Evolutionary conservation across 2,329 filamentous ascomycete species (phyloP).

Genomic region (Calonectria crousiana): DNA sequence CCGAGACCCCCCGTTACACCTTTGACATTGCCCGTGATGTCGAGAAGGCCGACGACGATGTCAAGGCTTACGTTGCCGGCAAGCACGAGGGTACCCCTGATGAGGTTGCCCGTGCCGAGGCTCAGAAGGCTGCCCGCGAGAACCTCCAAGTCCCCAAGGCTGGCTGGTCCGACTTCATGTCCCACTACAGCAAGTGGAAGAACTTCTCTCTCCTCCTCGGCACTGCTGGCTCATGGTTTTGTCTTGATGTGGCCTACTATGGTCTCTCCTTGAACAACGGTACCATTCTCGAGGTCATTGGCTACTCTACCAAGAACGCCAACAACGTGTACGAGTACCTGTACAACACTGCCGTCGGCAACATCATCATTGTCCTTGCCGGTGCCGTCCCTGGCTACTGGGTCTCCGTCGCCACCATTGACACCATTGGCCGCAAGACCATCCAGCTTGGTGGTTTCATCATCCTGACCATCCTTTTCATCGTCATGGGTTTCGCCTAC

Average conservation of each 20-base stretch:
- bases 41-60: conserved; percentile 79
- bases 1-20: conserved; percentile 89
- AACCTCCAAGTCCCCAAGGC: conserved; percentile 76
- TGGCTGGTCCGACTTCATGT: conserved; percentile 77
- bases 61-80: conserved; percentile 79
- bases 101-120: conserved; percentile 72
- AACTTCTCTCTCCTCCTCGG: conserved; percentile 80
- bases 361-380: conserved; percentile 82
- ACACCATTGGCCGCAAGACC: conserved; percentile 81
- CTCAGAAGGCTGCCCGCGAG: conserved; percentile 64
- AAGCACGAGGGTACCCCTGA: conserved; percentile 73
- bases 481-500: conserved; percentile 74
- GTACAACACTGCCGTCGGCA: conserved; percentile 81
- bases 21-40: conserved; percentile 84
- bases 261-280: conserved; percentile 82
- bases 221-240: conserved; percentile 89
- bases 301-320: conserved; percentile 67
- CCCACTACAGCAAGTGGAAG: conserved; percentile 78
- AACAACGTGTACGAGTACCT: conserved; percentile 75
- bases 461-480: conserved; percentile 71
- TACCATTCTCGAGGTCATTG: conserved; percentile 77
- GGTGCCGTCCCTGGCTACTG: conserved; percentile 87
- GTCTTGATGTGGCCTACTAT: conserved; percentile 73
- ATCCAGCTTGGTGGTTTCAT: conserved; percentile 77
- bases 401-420: conserved; percentile 80